Percentiles rank a stretch among this genome's conserved stretches.
Conservation (phyloP, 2,329 filamentous ascomycete genomes). For the Neodidymelliopsis sp. region DNA sequence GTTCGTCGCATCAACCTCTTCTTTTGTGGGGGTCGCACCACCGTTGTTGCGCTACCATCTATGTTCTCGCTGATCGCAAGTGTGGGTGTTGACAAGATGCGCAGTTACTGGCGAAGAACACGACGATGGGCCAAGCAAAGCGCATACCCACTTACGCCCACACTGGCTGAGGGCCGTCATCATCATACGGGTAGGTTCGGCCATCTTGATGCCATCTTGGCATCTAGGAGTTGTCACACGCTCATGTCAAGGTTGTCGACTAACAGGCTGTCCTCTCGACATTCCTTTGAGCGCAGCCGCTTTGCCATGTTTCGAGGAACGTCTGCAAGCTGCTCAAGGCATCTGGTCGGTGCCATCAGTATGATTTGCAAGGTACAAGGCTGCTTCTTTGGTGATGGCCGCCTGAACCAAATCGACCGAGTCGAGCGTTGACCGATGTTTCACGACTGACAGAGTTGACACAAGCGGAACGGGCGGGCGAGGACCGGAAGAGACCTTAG, state of each 20-base stretch:
- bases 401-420: slow-evolving; percentile 1
- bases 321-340: slow-evolving; percentile 1
- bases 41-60: not conserved
- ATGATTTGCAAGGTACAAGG: slow-evolving; percentile 11
- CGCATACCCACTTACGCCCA: not conserved
- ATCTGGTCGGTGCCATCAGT: not conserved
- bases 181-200: not conserved
- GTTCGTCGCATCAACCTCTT: not conserved
- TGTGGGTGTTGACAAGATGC: not conserved
- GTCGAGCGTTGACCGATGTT: slow-evolving; percentile 8
- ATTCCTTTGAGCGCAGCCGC: not conserved
- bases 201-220: not conserved
- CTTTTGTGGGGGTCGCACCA: not conserved
- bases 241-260: not conserved
- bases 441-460: slow-evolving; percentile 10
- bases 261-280: not conserved
- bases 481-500: not conserved
- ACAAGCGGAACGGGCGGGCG: slow-evolving; percentile 7
- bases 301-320: not conserved
- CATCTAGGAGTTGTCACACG: not conserved
- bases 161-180: too few relatives aligned
- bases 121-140: not conserved
- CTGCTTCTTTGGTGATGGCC: not conserved
- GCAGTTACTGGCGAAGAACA: not conserved
- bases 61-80: not conserved